These are phyloP conservation scores for Ceratocystis alfenasii DNA, from an alignment of 2,329 filamentous ascomycete genomes.

Conservation along the genomic window DNA sequence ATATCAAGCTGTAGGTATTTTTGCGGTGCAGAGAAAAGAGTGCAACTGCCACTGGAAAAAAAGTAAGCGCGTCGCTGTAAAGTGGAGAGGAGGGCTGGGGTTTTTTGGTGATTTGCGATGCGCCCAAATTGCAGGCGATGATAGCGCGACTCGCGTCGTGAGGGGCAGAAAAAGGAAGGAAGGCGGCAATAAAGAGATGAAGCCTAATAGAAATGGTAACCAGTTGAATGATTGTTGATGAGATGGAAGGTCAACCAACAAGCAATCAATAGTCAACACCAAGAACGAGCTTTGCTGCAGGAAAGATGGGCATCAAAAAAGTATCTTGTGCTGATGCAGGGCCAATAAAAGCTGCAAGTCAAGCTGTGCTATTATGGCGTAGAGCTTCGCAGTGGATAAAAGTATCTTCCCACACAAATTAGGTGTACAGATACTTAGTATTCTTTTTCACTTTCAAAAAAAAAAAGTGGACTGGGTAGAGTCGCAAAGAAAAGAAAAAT, in stretches of 20 bases:
- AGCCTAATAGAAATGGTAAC: not conserved
- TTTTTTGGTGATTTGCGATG: slow-evolving; percentile 2
- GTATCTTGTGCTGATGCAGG: too few relatives aligned
- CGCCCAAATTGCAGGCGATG: not conserved
- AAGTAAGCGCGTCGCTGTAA: slow-evolving; percentile 5
- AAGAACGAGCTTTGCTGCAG: not conserved
- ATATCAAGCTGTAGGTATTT: not conserved
- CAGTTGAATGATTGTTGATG: not conserved
- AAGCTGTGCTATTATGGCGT: too few relatives aligned
- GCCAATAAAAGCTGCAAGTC: too few relatives aligned
- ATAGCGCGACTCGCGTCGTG: not conserved
- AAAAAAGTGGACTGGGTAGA: not conserved
- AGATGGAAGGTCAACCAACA: not conserved
- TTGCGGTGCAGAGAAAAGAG: not conserved
- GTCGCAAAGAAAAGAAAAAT: slow-evolving; percentile 20
- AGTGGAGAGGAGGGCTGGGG: not conserved
- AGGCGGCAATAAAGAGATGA: not conserved
- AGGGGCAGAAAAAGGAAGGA: not conserved
- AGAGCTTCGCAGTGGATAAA: not conserved
- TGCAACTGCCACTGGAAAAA: not conserved
- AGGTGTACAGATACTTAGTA: slow-evolving; percentile 16
- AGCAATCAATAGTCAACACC: not conserved
- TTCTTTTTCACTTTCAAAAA: too few relatives aligned
- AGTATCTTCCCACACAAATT: slow-evolving; percentile 21
- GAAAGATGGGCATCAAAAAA: not conserved